Evolutionary conservation across 177 flowering plant genomes (phyloP), one percentile per base, ranked within the genome.

Genomic region (Vitis hybrid): DNA sequence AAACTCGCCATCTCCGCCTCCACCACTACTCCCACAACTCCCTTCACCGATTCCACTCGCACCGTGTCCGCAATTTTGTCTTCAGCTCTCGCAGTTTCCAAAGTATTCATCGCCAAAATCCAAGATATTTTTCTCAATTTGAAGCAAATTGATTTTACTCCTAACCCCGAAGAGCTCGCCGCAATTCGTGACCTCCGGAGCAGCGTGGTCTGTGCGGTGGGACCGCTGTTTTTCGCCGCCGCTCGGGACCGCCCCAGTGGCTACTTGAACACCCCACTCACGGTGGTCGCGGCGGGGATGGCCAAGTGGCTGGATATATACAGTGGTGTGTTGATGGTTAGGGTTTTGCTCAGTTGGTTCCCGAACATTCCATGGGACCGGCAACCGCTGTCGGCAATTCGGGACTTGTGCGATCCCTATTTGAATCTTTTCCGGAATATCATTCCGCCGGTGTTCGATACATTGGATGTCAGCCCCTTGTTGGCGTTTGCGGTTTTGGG

Each of bases 281-380:
- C 93, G 9, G 93, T 93, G 59, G 97, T 95, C 20, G 99, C 99
- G 0, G 80, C 90, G 1, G 99, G 96, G 2, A 73, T 93, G 87
- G 73, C 92, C 24, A 95, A 88, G 73, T 95, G 98, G 99, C 88
- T 95, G 13, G 97, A 95, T 57, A 86, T 95, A 3, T 95, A 95
- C 79, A 84, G 93, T 66, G 93, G 91, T 51, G 90, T 94, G 41
- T 71, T 94, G 83, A 82, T 93, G 96, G 91, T 94, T 73, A 83
- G 99, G 83, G 96, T 94, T 75, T 81, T 94, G 82, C 88, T 94
- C 32, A 91, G 97, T 74, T 93, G 99, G 99, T 94, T 94, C 79
- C 99, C 99, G 0, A 94, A 93, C 82, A 89, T 94, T 35, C 98
- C 98, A 0, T 93, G 98, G 98, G 99, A 95, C 1, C 81, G 90